Base-by-base conservation (phyloP, 2,329 filamentous ascomycete species). In the Cercospora sp. region DNA sequence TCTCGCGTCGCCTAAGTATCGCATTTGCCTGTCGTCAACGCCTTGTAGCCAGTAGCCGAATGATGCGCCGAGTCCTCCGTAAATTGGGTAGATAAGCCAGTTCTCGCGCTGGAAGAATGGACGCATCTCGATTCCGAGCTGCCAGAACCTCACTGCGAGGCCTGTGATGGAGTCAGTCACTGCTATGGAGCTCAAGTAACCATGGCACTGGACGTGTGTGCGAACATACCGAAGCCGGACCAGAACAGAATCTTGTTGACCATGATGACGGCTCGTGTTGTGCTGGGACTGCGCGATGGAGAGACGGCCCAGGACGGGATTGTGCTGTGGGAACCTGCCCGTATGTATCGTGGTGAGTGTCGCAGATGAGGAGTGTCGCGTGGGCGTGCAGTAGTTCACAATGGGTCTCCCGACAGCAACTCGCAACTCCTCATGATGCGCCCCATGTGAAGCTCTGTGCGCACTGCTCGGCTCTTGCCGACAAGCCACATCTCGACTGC, bases 11-110 rank as follows among this genome's bases (percentile, higher is more conserved):
- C 86, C 84, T 68, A 99, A 84, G 70, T 93, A 87, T 72, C 87
- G 87, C 74, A 90, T 86, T 82, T 98, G 94, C 79, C 89, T 86
- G 77, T 92, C 84, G 81, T 97, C 93, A 66, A 98, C 92, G 71
- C 92, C 92, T 84, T 94, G 90, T 75, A 99, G 85, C 93, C 94
- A 99, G 86, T 97, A 97, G 75, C 95, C 95, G 83, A 98, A 97
- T 82, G 91, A 92, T 75, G 90, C 94, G 75, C 94, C 94, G 71
- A 93, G 88, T 74, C 87, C 87, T 67, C 90, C 94, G 82, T 95
- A 99, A 75, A 94, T 83, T 65, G 95, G 95, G 84, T 97, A 99
- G 62, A 89, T 93, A 91, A 93, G 96, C 77, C 97, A 88, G 65
- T 91, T 91, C 79, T 90, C 86, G 77, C 86, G 88, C 83, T 91